Evolutionary conservation across 2,329 filamentous ascomycete species (phyloP), one percentile per base, ranked within the genome.

Genomic region (Apiospora phragmitis): DNA sequence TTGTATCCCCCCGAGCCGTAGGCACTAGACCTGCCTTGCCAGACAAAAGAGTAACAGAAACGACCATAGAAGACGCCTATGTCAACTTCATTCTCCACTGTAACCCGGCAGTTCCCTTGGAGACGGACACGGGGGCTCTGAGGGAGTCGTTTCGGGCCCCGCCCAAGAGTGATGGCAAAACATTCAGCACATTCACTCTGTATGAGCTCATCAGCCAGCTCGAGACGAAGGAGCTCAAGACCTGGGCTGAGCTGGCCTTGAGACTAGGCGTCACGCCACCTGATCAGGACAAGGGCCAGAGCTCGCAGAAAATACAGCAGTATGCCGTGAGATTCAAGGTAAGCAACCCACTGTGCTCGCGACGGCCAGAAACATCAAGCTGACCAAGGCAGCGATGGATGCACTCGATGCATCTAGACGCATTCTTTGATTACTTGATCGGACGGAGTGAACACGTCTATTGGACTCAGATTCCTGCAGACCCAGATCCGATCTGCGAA

Each of bases 341-440:
- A 82, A 35, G 41, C 67, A 16, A 8, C 24, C 65, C 65, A 38
- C 32, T 38, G 32, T 68, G 12, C 38, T 8, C 18, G 26, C 45
- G 11, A 21, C 14, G 4, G 7, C 29, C 26, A 9, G 18, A 24
- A 18, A 68, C 43, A 38, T 67, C 38, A 35, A 73, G 75, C 79
- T 71, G 77, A 76, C 70, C 62, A 42, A 67, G 29, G 29, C 70
- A 80, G 93, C 91, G 95, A 78, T 98, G 95, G 95, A 96, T 98
- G 93, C 94, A 94, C 79, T 95, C 94, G 6, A 95, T 97, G 92
- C 95, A 97, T 79, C 90, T 97, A 68, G 94, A 97, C 84, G 93
- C 94, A 14, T 98, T 98, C 80, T 98, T 97, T 77, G 94, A 97
- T 79, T 98, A 94, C 79, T 89, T 97, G 26, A 86, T 95, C 73